Percentiles rank a stretch among this genome's conserved stretches.
Conservation (phyloP, 2,329 filamentous ascomycete genomes). For the Sporothrix brasiliensis region DNA sequence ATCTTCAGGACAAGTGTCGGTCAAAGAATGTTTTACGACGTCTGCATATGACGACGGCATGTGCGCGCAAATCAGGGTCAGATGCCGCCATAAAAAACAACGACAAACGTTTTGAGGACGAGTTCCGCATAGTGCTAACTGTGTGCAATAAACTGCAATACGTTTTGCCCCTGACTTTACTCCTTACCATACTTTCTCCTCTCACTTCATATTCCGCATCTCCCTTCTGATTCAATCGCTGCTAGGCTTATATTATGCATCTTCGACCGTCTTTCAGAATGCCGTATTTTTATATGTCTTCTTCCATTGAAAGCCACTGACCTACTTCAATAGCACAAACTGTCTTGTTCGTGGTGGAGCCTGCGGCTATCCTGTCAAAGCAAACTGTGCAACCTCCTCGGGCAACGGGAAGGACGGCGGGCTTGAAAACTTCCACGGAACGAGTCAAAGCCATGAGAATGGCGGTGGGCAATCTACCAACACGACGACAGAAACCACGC, state of each 20-base stretch:
- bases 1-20: too few species aligned
- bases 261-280: not conserved
- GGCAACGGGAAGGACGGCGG: not conserved
- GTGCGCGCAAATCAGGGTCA: too few species aligned
- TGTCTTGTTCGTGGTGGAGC: slow-evolving; percentile 26
- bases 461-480: not conserved
- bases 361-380: slow-evolving; percentile 22
- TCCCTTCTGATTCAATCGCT: too few species aligned
- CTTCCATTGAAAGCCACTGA: not conserved
- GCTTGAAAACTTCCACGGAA: not conserved
- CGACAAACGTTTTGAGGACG: too few species aligned
- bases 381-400: not conserved
- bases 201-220: not conserved
- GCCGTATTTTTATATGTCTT: not conserved
- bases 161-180: too few species aligned
- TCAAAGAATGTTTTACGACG: too few species aligned
- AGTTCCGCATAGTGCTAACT: too few species aligned
- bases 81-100: too few species aligned
- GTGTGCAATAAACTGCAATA: too few species aligned
- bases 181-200: not conserved
- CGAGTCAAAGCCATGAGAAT: not conserved
- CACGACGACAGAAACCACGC: not conserved
- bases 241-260: not conserved
- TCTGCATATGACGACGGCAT: too few species aligned
- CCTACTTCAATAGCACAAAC: slow-evolving; percentile 23